Base-by-base conservation (phyloP, 495 filamentous ascomycete genomes). In the Penicillium tannophilum region DNA sequence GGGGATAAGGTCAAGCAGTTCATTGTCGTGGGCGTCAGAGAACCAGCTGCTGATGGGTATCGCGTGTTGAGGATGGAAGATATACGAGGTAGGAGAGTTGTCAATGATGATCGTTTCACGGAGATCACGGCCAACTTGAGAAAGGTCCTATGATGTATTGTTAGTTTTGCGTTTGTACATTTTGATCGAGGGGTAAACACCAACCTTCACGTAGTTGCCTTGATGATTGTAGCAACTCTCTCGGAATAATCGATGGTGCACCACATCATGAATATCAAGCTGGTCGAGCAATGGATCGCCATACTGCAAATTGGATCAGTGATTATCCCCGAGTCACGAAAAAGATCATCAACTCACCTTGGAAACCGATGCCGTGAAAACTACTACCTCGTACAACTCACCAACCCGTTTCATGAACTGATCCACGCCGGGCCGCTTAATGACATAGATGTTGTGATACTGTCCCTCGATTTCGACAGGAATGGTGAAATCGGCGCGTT, bases 1-100 rank as follows among this genome's bases (percentile, higher is more conserved):
- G 20, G 94, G 94, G 70, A 99, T 99, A 60, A 99, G 81, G 70
- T 99, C 94, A 65, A 99, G 82, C 58, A 99, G 84, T 81, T 99
- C 94, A 74, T 99, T 99, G 79, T 99, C 94, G 76, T 99, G 94
- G 56, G 95, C 94, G 78, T 99, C 94, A 67, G 93, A 97, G 80
- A 99, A 99, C 94, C 94, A 99, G 83, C 93, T 97, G 83, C 93
- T 97, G 77, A 99, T 99, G 23, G 94, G 94, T 46, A 99, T 94
- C 56, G 94, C 94, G 74, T 99, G 94, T 79, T 99, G 93, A 14
- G 95, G 94, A 66, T 99, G 94, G 81, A 99, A 99, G 67, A 98
- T 98, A 76, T 99, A 99, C 20, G 93, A 97, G 16, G 95, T 99
- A 17, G 94, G 95, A 23, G 94, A 98, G 75, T 99, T 99, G 78